Base-by-base conservation (phyloP, 2,329 filamentous ascomycete species). In the Alternaria hordeiaustralica region DNA sequence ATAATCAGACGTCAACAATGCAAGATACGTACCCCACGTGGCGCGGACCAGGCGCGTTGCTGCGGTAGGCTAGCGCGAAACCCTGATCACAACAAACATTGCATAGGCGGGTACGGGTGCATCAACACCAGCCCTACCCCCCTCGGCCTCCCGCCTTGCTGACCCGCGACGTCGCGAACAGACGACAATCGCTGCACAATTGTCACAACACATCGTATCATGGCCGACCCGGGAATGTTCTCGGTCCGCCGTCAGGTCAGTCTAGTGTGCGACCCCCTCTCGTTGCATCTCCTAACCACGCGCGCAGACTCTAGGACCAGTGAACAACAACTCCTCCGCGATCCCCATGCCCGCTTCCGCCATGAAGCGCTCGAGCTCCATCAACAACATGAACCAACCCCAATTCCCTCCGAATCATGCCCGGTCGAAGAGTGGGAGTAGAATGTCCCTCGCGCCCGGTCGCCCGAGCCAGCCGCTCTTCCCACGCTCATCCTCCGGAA, bases 321-420 rank as follows among this genome's bases (percentile, higher is more conserved):
- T 97, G 76, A 95, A 89, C 79, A 94, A 89, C 79, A 89, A 90
- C 79, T 95, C 94, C 68, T 74, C 75, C 4, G 88, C 89, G 21
- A 92, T 99, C 67, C 96, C 96, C 20, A 93, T 97, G 82, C 95
- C 96, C 9, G 87, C 92, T 26, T 98, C 95, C 44, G 93, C 94
- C 44, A 91, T 99, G 87, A 99, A 99, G 84, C 92, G 96, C 79
- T 92, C 92, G 28, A 96, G 90, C 76, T 94, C 93, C 12, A 89
- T 89, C 71, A 89, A 89, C 67, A 88, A 89, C 76, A 85, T 89
- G 73, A 86, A 88, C 53, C 71, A 74, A 41, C 61, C 88, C 87
- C 49, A 72, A 49, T 76, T 69, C 13, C 90, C 88, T 75, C 89
- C 89, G 59, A 86, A 87, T 58, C 89, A 90, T 77, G 89, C 85